Conservation (phyloP, 83 land plant genomes). For the Picea engelmannii region DNA sequence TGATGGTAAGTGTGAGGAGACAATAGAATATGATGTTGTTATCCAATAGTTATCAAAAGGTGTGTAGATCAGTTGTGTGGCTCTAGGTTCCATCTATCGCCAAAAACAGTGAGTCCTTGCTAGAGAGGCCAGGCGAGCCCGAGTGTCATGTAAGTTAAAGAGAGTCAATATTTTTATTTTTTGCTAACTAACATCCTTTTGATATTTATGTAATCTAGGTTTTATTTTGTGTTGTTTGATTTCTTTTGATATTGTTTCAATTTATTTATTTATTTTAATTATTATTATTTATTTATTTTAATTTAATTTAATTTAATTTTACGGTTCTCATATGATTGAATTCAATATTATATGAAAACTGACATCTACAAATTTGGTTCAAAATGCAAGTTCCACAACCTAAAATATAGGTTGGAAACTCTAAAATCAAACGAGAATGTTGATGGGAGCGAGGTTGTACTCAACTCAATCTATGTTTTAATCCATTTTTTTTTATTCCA, state of each 20-base stretch:
- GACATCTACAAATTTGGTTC: slow-evolving; percentile 81
- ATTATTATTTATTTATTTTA: background rate
- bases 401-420: slow-evolving; percentile 37
- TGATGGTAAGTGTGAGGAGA: too few relatives aligned
- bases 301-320: background rate
- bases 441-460: slow-evolving; percentile 12
- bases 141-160: slow-evolving; percentile 75
- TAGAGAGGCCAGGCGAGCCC: slow-evolving; percentile 80
- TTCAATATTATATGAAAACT: slow-evolving; percentile 82
- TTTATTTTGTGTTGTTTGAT: background rate
- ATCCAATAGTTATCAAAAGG: too few relatives aligned
- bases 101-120: slow-evolving; percentile 45
- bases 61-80: slow-evolving; percentile 1
- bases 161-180: too few relatives aligned
- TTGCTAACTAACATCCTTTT: too few relatives aligned
- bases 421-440: background rate
- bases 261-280: background rate
- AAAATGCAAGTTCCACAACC: slow-evolving; percentile 94
- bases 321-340: slow-evolving; percentile 4
- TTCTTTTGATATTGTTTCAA: too few relatives aligned
- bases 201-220: background rate
- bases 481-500: background rate
- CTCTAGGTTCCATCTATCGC: slow-evolving; percentile 49
- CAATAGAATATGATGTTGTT: too few relatives aligned
- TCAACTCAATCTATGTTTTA: background rate